Evolutionary conservation across 2,329 filamentous ascomycete species (phyloP), one percentile per base, ranked within the genome.

Genomic region (Cordyceps cicadae): DNA sequence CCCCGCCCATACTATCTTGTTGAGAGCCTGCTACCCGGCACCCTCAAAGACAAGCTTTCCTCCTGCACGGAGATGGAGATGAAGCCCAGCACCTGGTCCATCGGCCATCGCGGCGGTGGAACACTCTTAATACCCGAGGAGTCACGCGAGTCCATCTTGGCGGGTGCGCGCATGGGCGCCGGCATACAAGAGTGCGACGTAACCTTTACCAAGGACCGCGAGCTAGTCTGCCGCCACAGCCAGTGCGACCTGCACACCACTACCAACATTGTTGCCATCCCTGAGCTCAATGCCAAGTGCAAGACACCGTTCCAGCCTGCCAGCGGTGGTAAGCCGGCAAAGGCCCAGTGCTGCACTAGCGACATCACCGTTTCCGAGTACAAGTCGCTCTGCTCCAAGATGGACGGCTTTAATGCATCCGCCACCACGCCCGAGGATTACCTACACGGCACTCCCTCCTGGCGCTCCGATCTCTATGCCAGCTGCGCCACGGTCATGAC

Each of bases 351-450:
- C 77, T 90, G 87, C 77, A 89, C 87, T 3, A 85, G 80, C 66
- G 87, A 90, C 68, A 82, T 90, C 67, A 89, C 87, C 0, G 74
- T 87, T 41, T 77, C 77, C 51, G 87, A 90, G 72, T 89, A 84
- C 77, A 83, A 84, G 71, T 76, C 79, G 5, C 80, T 90, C 5
- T 90, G 87, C 73, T 81, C 81, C 67, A 89, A 88, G 74, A 88
- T 88, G 85, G 87, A 90, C 67, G 81, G 81, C 54, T 81, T 74
- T 68, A 85, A 87, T 67, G 71, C 77, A 64, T 79, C 75, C 51
- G 86, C 84, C 39, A 80, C 80, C 21, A 88, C 79, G 1, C 74
- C 82, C 0, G 70, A 76, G 43, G 80, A 83, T 65, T 87, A 80
- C 73, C 80, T 84, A 62, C 72, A 76, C 66, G 83, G 83, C 60